phyloP scores from a whole-genome alignment of 2,329 filamentous ascomycete species.

The Fusarium caatingaense region DNA sequence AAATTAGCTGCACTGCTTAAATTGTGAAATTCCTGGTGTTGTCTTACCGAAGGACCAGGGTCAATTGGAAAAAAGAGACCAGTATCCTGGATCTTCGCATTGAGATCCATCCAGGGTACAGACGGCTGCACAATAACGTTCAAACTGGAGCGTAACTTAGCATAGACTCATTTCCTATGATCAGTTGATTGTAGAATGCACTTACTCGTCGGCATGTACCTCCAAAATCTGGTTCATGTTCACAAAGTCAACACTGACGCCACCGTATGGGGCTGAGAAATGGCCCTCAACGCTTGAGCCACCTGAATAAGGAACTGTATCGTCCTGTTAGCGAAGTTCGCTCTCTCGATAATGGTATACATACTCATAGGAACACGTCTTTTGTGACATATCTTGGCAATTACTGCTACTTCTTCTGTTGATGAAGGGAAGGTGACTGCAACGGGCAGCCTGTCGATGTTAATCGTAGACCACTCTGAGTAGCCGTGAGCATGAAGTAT shows the following conservation, averaged over 20 bases:
- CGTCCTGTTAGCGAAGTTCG: rapidly evolving
- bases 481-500: conserved; percentile 72
- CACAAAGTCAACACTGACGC: conserved; percentile 88
- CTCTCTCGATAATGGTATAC: rapidly evolving
- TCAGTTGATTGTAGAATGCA: rapidly evolving
- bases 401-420: conserved; percentile 68
- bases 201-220: conserved; percentile 77
- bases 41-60: conserved; percentile 63
- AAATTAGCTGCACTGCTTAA: conserved; percentile 50
- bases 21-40: rapidly evolving
- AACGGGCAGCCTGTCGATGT: conserved; percentile 69
- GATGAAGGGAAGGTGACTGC: conserved; percentile 72
- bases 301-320: conserved; percentile 77
- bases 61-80: conserved; percentile 93
- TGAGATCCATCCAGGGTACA: conserved; percentile 89
- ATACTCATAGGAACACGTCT: conserved; percentile 77
- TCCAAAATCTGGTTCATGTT: conserved; percentile 85
- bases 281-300: conserved; percentile 90
- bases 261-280: conserved; percentile 86
- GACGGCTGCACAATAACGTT: conserved; percentile 92
- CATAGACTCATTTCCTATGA: rapidly evolving
- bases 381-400: conserved; percentile 77
- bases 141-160: conserved; percentile 59
- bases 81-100: conserved; percentile 74
- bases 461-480: conserved; percentile 73